Percentiles rank a stretch among this genome's conserved stretches.
phyloP scores from a whole-genome alignment of 2,329 filamentous ascomycete genomes.

The Aureobasidium mangrovei region DNA sequence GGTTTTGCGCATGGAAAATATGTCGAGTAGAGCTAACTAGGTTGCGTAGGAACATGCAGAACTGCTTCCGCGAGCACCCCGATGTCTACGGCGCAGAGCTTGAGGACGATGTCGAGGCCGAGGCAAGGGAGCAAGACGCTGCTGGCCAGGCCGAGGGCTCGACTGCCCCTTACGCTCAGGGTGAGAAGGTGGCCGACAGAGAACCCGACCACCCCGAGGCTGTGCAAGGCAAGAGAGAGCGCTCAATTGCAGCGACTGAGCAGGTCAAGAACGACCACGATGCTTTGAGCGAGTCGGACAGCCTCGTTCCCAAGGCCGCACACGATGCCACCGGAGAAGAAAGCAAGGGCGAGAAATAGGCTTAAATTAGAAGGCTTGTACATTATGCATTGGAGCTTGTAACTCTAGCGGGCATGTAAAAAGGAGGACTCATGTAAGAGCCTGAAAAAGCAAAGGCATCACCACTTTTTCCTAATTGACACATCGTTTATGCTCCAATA shows the following conservation, averaged over 20 bases:
- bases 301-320: slow-evolving; percentile 41
- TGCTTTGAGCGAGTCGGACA: slow-evolving; percentile 33
- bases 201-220: slow-evolving; percentile 17
- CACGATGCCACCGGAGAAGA: slow-evolving; percentile 31
- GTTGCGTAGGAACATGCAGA: slow-evolving; percentile 73
- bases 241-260: slow-evolving; percentile 23
- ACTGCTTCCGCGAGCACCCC: slow-evolving; percentile 87
- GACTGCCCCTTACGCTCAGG: slow-evolving; percentile 2
- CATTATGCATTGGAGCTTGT: slow-evolving; percentile 8
- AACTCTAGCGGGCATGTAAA: neutral
- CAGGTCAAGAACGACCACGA: slow-evolving; percentile 27
- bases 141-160: slow-evolving; percentile 3
- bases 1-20: slow-evolving; percentile 35
- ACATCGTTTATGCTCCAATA: neutral
- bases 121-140: slow-evolving; percentile 12
- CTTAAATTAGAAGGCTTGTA: neutral
- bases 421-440: neutral
- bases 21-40: slow-evolving; percentile 17
- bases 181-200: slow-evolving; percentile 19
- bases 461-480: neutral
- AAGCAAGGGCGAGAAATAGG: slow-evolving; percentile 12
- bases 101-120: slow-evolving; percentile 49
- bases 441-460: slow-evolving; percentile 7
- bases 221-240: slow-evolving; percentile 20
- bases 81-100: slow-evolving; percentile 89